Evolutionary conservation across 2,329 filamentous ascomycete genomes (phyloP).

Genomic region (Tolypocladium capitatum): DNA sequence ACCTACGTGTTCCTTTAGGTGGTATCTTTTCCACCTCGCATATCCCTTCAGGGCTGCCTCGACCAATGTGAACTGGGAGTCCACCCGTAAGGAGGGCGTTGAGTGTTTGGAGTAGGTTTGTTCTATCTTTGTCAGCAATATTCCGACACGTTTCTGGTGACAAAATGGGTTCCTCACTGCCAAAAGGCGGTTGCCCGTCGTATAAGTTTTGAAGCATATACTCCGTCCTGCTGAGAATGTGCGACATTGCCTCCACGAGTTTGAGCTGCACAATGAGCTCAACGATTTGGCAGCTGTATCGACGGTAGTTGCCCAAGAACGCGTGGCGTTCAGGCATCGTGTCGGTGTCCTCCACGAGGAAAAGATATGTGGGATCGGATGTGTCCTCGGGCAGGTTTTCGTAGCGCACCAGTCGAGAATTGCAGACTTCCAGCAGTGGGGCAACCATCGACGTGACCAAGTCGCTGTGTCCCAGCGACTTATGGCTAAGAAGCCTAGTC

Average conservation of each 20-base stretch:
- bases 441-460: constrained; percentile 52
- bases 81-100: constrained; percentile 61
- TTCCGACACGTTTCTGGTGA: not conserved
- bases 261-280: constrained; percentile 74
- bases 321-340: constrained; percentile 87
- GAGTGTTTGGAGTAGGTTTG: constrained; percentile 55
- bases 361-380: constrained; percentile 64
- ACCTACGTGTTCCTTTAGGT: constrained; percentile 17
- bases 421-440: constrained; percentile 69
- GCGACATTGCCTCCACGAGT: constrained; percentile 70
- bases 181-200: constrained; percentile 52
- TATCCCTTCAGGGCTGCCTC: constrained; percentile 84
- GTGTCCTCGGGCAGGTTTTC: constrained; percentile 75
- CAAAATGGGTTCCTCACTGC: constrained; percentile 31
- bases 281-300: constrained; percentile 79
- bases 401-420: constrained; percentile 71
- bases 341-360: constrained; percentile 87
- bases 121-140: constrained; percentile 19
- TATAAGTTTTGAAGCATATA: constrained; percentile 64
- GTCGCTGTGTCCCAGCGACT: constrained; percentile 51
- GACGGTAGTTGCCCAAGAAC: constrained; percentile 87
- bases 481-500: constrained; percentile 67
- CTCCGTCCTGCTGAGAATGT: constrained; percentile 74
- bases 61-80: constrained; percentile 81
- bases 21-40: constrained; percentile 53